Base-by-base conservation (phyloP, 805 yeast genomes). In the Suhomyces sp. region DNA sequence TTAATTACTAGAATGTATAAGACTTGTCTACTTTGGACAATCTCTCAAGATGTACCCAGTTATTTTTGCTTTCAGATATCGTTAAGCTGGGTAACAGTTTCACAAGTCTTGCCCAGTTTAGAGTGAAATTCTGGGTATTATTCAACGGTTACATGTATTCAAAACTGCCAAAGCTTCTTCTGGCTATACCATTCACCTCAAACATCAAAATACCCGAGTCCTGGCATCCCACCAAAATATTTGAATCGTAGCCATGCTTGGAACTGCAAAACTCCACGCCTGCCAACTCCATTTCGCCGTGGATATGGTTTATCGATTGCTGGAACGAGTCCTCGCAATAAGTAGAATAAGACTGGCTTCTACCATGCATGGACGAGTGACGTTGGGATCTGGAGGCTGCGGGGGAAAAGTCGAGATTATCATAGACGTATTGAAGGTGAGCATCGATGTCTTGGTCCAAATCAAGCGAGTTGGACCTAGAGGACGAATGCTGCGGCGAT, bases 121-220 rank as follows among this genome's bases (percentile, higher is more conserved):
- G 19, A 19, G 19, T 19, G 19, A n/a, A n/a, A n/a, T n/a, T n/a
- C 19, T 2, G 19, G 19, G 3, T 19, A 19, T 2, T 19, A 19
- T 19, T 24, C 26, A 6, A 6, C 7, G 26, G 33, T 29, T 55
- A 73, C 13, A 66, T 73, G 57, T 59, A 69, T 52, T 75, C 79
- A 58, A 73, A 82, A 51, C 85, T 76, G 2, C 87, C 85, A 57
- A 82, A 82, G 52, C 86, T 80, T 53, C 87, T 71, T 61, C 89
- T 73, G 29, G 82, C 80, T 79, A 84, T 79, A 13, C 82, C 77
- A 60, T 87, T 87, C 46, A 88, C 78, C 44, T 80, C 82, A 91
- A 93, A 88, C 57, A 78, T 75, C 46, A 85, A 74, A 19, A 89
- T 71, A 0, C 96, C 96, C 44, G 80, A 82, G 54, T 83, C 85